Percentiles rank a stretch among this genome's conserved stretches.
These are phyloP conservation scores for Cryptosporidium baileyi DNA, from an alignment of 169 alveolate genomes.

Conservation along the genomic window DNA sequence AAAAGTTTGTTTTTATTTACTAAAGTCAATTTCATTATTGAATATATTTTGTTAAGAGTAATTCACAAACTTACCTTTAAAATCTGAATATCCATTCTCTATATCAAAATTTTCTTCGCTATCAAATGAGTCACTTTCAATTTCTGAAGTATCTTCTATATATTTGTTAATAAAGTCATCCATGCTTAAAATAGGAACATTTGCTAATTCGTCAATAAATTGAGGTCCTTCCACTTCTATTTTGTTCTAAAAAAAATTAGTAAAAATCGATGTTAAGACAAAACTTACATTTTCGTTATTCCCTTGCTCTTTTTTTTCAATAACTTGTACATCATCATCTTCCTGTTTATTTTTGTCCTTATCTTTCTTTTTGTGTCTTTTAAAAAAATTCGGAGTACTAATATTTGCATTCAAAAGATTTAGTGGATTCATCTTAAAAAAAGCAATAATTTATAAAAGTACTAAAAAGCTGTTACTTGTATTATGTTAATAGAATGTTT, in stretches of 20 bases:
- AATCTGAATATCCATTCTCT: neutral
- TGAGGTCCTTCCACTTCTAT: neutral
- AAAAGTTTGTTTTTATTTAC: neutral
- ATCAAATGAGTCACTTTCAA: conserved; percentile 3
- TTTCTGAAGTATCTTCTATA: neutral
- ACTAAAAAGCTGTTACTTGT: no score
- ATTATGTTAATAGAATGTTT: no score
- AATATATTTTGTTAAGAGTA: neutral
- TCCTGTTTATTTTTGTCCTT: neutral
- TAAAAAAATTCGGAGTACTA: no score
- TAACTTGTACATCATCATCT: conserved; percentile 11
- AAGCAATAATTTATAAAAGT: no score
- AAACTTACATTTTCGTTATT: conserved; percentile 19
- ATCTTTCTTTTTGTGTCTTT: neutral
- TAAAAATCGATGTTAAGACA: neutral
- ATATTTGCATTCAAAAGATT: no score
- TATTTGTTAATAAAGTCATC: conserved; percentile 57
- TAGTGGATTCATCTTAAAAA: no score
- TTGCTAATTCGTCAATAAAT: conserved; percentile 63
- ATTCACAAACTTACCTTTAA: neutral
- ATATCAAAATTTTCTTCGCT: neutral
- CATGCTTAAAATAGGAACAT: conserved; percentile 44
- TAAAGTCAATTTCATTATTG: neutral
- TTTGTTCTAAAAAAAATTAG: conserved; percentile 16
- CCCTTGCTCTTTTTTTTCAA: neutral